Base-by-base conservation (phyloP, 352 stramenopile species). In the Phytopythium delawarense region DNA sequence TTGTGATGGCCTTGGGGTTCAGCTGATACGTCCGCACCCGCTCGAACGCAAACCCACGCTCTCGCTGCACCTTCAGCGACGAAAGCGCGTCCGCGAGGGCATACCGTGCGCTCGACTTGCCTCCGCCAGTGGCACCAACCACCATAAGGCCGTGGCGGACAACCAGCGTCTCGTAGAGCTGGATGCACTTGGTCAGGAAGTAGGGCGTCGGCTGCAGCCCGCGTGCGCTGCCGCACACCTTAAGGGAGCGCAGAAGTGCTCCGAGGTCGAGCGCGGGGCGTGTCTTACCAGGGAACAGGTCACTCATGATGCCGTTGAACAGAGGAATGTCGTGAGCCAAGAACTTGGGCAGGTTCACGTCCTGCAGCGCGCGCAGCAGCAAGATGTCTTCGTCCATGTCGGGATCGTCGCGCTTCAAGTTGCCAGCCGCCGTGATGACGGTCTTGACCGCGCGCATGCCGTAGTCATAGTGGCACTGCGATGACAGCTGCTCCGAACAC, bases 291-390 rank as follows among this genome's bases (percentile, higher is more conserved):
- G 95, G 95, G 62, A 98, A 98, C 8, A 98, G 63, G 63, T 98
- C 95, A 44, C 86, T 94, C 58, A 98, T 89, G 63, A 98, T 98
- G 50, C 91, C 95, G 9, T 88, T 89, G 67, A 98, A 98, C 11
- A 98, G 71, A 23, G 95, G 95, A 13, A 98, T 89, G 58, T 98
- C 95, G 53, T 98, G 92, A 1, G 93, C 92, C 20, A 98, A 74
- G 63, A 98, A 98, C 68, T 98, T 98, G 1, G 95, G 95, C 25
- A 98, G 61, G 64, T 98, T 98, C 3, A 98, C 94, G 60, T 98
- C 94, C 61, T 98, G 90, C 11, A 98, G 64, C 7, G 94, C 94
- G 58, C 94, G 82, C 16, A 98, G 77, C 12, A 98, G 66, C 23
- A 98, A 59, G 2, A 96, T 84, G 69, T 98, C 92, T 71, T 98